A percentile compares a stretch with the other conserved stretches of the same genome.
Conservation (phyloP, 2,329 filamentous ascomycete genomes). For the Diaporthe citri region DNA sequence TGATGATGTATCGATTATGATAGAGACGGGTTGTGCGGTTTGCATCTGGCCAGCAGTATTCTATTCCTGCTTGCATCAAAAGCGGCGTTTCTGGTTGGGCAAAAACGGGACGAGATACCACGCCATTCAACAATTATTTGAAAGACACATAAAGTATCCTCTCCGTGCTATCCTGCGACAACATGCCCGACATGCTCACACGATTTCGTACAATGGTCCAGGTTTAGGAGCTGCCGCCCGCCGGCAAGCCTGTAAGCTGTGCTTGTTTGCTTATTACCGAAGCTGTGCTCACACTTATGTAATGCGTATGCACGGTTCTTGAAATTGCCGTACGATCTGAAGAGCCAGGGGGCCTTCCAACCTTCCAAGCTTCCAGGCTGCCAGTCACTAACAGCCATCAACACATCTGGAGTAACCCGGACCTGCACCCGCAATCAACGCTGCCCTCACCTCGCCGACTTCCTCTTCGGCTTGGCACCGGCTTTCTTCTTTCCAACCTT, state of each 20-base stretch:
- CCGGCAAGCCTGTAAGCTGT: not conserved
- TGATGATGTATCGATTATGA: constrained; percentile 10
- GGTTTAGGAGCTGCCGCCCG: not conserved
- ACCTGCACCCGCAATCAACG: not conserved
- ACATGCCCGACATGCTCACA: not conserved
- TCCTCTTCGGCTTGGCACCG: constrained; percentile 52
- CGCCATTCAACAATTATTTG: constrained; percentile 25
- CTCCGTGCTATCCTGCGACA: not conserved
- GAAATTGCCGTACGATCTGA: not conserved
- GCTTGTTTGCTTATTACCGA: not conserved
- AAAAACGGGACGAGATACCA: constrained; percentile 36
- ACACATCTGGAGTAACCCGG: not conserved
- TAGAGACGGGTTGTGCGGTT: not conserved
- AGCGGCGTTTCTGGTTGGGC: constrained; percentile 20
- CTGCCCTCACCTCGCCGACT: constrained; percentile 34
- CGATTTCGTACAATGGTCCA: not conserved
- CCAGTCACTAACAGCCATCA: not conserved
- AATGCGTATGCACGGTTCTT: constrained; percentile 26
- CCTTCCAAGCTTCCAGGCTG: constrained; percentile 21
- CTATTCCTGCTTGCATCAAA: not conserved
- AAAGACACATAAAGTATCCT: not conserved
- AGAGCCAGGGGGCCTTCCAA: constrained; percentile 14
- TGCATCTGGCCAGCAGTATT: not conserved
- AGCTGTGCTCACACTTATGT: constrained; percentile 27
- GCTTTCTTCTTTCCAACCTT: constrained; percentile 64